A percentile compares a stretch with the other conserved stretches of the same genome.
Conservation (phyloP, 306 rosid genomes). For the Hylodesmum podocarpum region DNA sequence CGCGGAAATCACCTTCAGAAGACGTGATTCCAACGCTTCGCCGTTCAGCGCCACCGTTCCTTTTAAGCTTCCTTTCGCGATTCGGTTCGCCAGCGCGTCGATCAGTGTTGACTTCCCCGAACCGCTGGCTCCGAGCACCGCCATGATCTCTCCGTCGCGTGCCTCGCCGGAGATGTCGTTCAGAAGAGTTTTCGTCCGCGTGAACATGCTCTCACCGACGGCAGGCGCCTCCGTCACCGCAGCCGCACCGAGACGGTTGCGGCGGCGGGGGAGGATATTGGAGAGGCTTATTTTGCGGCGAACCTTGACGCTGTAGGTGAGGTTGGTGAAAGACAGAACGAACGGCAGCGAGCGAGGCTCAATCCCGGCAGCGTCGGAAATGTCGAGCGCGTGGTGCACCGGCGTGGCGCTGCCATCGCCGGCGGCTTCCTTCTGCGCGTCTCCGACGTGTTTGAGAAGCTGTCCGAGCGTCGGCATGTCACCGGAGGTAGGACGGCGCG, state of each 20-base stretch:
- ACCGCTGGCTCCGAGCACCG: constrained; percentile 94
- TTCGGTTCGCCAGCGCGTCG: constrained; percentile 84
- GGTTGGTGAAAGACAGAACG: constrained; percentile 66
- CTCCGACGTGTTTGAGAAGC: constrained; percentile 78
- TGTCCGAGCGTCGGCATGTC: constrained; percentile 68
- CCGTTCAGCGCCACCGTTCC: constrained; percentile 78
- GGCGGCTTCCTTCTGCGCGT: constrained; percentile 53
- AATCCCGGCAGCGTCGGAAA: constrained; percentile 31
- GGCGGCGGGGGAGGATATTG: background rate
- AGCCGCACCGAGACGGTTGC: constrained; percentile 19
- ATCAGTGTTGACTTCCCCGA: constrained; percentile 92
- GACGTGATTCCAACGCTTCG: constrained; percentile 68
- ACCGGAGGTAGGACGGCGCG: constrained; percentile 21
- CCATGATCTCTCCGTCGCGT: constrained; percentile 83
- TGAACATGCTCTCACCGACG: constrained; percentile 45
- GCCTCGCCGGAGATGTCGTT: constrained; percentile 91
- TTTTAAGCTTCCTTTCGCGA: constrained; percentile 83
- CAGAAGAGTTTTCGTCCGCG: constrained; percentile 59
- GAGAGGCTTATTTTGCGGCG: constrained; percentile 52
- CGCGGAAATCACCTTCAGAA: constrained; percentile 82
- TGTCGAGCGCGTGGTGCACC: constrained; percentile 55
- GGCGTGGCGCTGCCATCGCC: constrained; percentile 83
- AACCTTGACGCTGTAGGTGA: constrained; percentile 74
- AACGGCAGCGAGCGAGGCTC: constrained; percentile 68
- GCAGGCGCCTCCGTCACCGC: constrained; percentile 28